Evolutionary conservation across 768 basidiomycete genomes (phyloP), one percentile per base, ranked within the genome.

Genomic region (Mycena filopes): DNA sequence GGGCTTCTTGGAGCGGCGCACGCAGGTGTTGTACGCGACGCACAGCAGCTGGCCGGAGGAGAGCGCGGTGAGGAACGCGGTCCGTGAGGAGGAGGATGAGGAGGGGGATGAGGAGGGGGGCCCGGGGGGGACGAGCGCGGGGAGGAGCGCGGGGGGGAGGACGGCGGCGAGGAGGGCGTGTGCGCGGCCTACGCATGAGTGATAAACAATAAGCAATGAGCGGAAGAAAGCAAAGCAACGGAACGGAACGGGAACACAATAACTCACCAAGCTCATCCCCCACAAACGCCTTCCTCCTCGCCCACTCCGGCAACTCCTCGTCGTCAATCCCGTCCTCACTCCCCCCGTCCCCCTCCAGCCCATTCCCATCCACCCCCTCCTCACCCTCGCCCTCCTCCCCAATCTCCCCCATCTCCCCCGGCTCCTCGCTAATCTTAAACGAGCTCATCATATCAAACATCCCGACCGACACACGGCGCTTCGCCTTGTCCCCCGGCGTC

Each of bases 41-140:
- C 95, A 96, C 15, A 96, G 84, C 11, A 94, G 77, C 71, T 94
- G 91, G 0, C 95, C 95, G 4, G 90, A 94, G 2, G 91, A 84
- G 9, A 93, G 80, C 5, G 81, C 82, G 3, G 78, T 74, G 2
- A 93, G 81, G 68, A 93, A 84, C 0, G 74, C 73, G 60, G 79
- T 54, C 74, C 82, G 64, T 63, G 74, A 38, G 71, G 71, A n/a
- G 64, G 71, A 50, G 31, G n/a, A n/a, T n/a, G n/a, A n/a, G n/a
- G n/a, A n/a, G n/a, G n/a, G n/a, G n/a, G n/a, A n/a, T n/a, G n/a
- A n/a, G n/a, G n/a, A n/a, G n/a, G n/a, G n/a, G n/a, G n/a, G n/a
- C n/a, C n/a, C n/a, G n/a, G n/a, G n/a, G n/a, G 77, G 70, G 2
- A 71, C 65, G 3, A 85, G 75, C 10, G 78, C 72, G 0, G 78